Percentiles rank a stretch among this genome's conserved stretches.
Evolutionary conservation across 23 red algal genomes (phyloP).

Genomic region (Chondrus crispus): DNA sequence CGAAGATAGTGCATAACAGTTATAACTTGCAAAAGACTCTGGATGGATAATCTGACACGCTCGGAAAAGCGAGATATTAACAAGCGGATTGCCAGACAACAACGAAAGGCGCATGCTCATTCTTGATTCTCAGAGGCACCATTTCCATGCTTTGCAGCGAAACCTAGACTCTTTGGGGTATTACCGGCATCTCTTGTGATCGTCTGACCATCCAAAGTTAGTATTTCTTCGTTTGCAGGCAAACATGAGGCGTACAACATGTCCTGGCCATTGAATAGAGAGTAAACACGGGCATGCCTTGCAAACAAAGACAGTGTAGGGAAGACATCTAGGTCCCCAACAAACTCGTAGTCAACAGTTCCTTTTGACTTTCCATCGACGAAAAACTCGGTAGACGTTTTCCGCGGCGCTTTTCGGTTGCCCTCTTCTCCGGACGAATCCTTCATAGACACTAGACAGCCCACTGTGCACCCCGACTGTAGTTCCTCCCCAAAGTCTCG

Average conservation of each 20-base stretch:
- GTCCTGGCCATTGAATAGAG: constrained; percentile 76
- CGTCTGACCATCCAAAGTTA: constrained; percentile 60
- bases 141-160: not conserved
- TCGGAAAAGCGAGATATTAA: too few relatives aligned
- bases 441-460: constrained; percentile 62
- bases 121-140: too few relatives aligned
- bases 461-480: constrained; percentile 70
- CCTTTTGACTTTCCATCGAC: constrained; percentile 67
- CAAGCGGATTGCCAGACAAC: too few relatives aligned
- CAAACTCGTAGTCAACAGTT: constrained; percentile 71
- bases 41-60: too few relatives aligned
- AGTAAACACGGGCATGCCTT: constrained; percentile 73
- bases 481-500: constrained; percentile 67
- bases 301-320: constrained; percentile 85
- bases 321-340: constrained; percentile 76
- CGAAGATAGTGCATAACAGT: too few relatives aligned
- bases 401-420: constrained; percentile 11
- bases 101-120: too few relatives aligned
- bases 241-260: constrained; percentile 70
- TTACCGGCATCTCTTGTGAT: constrained; percentile 29
- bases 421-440: not conserved
- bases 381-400: constrained; percentile 48
- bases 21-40: too few relatives aligned
- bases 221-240: constrained; percentile 52
- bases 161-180: constrained; percentile 40